Evolutionary conservation across 2,329 filamentous ascomycete species (phyloP).

Genomic region (Cladosporium colombiae): DNA sequence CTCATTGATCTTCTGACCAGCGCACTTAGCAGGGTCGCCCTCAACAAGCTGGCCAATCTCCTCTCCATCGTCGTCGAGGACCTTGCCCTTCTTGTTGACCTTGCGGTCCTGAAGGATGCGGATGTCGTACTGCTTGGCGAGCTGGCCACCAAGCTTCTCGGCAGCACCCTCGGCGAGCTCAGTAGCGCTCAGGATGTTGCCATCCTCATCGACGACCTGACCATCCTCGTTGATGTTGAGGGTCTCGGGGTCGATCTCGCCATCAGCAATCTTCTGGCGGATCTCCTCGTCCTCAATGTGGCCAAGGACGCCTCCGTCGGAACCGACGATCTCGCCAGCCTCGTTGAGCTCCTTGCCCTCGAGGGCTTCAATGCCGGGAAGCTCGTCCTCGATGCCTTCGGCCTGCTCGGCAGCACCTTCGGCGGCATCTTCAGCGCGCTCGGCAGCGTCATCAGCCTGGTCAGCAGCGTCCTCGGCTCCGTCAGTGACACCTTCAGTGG

Average conservation of each 20-base stretch:
- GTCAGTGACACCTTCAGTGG: constrained; percentile 44
- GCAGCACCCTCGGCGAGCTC: constrained; percentile 52
- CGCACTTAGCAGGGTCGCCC: constrained; percentile 46
- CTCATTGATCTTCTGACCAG: constrained; percentile 53
- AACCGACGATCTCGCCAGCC: constrained; percentile 51
- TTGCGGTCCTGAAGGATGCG: constrained; percentile 55
- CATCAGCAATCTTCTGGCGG: constrained; percentile 40
- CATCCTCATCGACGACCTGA: constrained; percentile 52
- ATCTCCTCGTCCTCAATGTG: constrained; percentile 50
- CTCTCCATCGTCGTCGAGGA: constrained; percentile 53
- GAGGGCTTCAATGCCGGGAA: constrained; percentile 54
- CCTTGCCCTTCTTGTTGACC: constrained; percentile 60
- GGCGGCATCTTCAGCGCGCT: constrained; percentile 36
- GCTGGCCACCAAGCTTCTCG: constrained; percentile 49
- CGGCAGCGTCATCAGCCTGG: constrained; percentile 29
- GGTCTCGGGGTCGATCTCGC: constrained; percentile 47
- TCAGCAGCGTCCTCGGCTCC: constrained; percentile 33
- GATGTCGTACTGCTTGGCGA: constrained; percentile 43
- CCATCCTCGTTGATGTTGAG: constrained; percentile 54
- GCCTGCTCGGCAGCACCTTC: constrained; percentile 34
- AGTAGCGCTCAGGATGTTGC: constrained; percentile 53
- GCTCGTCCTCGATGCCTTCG: constrained; percentile 48
- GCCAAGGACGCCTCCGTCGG: constrained; percentile 52
- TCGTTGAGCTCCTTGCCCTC: constrained; percentile 54
- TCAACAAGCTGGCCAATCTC: constrained; percentile 53